Percentiles rank a stretch among this genome's conserved stretches.
phyloP scores from a whole-genome alignment of 805 yeast genomes.

The Geotrichum ghanense region DNA sequence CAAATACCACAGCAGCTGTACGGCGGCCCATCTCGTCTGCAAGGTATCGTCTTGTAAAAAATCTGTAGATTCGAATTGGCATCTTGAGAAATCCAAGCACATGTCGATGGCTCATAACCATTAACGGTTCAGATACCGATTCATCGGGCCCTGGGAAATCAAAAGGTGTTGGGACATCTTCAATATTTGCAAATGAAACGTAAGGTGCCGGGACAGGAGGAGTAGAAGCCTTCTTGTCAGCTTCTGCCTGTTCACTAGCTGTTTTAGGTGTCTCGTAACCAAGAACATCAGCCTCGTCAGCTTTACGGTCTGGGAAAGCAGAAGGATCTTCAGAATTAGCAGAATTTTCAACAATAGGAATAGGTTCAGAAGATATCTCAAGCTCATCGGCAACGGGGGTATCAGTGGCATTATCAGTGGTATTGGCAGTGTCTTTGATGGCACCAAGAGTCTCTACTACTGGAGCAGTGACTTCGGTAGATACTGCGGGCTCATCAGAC shows the following conservation, averaged over 20 bases:
- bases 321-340: neutral
- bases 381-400: neutral
- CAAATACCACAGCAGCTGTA: conserved; percentile 43
- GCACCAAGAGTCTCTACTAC: conserved; percentile 1
- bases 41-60: conserved; percentile 59
- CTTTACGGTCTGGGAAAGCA: conserved; percentile 13
- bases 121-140: conserved; percentile 43
- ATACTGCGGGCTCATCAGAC: conserved; percentile 4
- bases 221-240: conserved; percentile 20
- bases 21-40: conserved; percentile 53
- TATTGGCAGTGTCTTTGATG: neutral
- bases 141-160: conserved; percentile 36
- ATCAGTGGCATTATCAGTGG: conserved; percentile 3
- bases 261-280: neutral
- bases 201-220: conserved; percentile 52
- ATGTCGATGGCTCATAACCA: conserved; percentile 67
- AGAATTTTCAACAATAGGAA: neutral
- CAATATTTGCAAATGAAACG: conserved; percentile 48
- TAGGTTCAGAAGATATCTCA: neutral
- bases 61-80: conserved; percentile 68
- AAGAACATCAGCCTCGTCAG: conserved; percentile 11
- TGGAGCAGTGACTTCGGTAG: conserved; percentile 7
- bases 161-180: conserved; percentile 42
- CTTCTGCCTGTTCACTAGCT: conserved; percentile 4
- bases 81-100: conserved; percentile 66